Percentiles rank a stretch among this genome's conserved stretches.
These are phyloP conservation scores for Macroventuria anomochaeta DNA, from an alignment of 2,329 filamentous ascomycete species.

Conservation along the genomic window DNA sequence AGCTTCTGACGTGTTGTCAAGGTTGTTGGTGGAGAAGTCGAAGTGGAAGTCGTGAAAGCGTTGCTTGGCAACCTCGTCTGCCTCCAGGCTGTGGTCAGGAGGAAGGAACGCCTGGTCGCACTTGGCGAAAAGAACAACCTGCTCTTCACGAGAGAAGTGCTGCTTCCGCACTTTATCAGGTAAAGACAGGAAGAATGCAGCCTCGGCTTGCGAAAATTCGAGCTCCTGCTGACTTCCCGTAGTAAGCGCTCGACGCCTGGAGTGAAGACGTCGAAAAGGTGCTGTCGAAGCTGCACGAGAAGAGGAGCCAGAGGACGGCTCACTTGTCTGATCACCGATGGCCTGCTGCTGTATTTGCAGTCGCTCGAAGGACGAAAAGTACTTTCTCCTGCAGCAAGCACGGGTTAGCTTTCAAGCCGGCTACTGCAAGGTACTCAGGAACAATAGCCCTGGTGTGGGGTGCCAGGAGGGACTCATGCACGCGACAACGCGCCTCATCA, in stretches of 20 bases:
- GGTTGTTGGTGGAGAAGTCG: slow-evolving; percentile 28
- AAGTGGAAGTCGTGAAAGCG: slow-evolving; percentile 45
- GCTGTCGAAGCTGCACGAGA: slow-evolving; percentile 30
- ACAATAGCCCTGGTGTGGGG: slow-evolving; percentile 24
- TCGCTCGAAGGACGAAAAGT: slow-evolving; percentile 75
- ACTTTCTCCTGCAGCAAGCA: slow-evolving; percentile 60
- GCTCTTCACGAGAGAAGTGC: slow-evolving; percentile 76
- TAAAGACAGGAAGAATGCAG: slow-evolving; percentile 71
- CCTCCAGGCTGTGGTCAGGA: slow-evolving; percentile 11
- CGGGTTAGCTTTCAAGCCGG: slow-evolving; percentile 29
- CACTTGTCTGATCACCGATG: slow-evolving; percentile 27
- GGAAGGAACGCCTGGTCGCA: slow-evolving; percentile 28
- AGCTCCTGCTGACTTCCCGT: slow-evolving; percentile 25
- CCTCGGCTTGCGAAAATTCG: slow-evolving; percentile 61
- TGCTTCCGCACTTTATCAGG: slow-evolving; percentile 75
- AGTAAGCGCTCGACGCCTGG: slow-evolving; percentile 5
- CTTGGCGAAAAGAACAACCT: slow-evolving; percentile 60
- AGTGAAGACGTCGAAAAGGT: slow-evolving; percentile 11
- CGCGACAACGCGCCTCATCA: slow-evolving; percentile 31
- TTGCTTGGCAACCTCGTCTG: slow-evolving; percentile 30
- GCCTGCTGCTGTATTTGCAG: slow-evolving; percentile 67
- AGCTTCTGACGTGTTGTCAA: slow-evolving; percentile 8
- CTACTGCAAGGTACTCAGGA: slow-evolving; percentile 42
- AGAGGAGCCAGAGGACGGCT: slow-evolving; percentile 31
- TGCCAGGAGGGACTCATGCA: slow-evolving; percentile 35